Evolutionary conservation across 176 grass and related monocot genomes (phyloP).

Genomic region (Leersia perrieri): DNA sequence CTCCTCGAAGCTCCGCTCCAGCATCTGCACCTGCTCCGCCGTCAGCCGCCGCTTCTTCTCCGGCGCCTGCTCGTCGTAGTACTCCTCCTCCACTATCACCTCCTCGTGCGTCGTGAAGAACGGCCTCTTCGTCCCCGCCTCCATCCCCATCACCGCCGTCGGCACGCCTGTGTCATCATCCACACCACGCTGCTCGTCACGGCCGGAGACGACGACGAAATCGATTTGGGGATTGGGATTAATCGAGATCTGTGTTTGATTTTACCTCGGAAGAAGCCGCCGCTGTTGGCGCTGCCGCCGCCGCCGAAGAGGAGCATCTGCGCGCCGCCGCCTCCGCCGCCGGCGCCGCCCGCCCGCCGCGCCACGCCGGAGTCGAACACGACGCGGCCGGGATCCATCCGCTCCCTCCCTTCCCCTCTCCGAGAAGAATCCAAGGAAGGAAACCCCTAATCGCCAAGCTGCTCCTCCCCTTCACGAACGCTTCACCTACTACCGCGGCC

Average conservation of each 20-base stretch:
- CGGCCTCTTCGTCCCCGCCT: constrained; percentile 45
- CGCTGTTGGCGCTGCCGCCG: constrained; percentile 39
- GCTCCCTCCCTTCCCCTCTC: constrained; percentile 7
- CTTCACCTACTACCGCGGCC: constrained; percentile 27
- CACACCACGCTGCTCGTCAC: background rate
- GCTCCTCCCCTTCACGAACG: background rate
- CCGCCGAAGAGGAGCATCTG: constrained; percentile 81
- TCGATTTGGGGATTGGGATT: background rate
- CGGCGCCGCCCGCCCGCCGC: background rate
- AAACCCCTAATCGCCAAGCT: constrained; percentile 37
- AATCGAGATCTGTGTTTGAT: constrained; percentile 9
- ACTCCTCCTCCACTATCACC: constrained; percentile 79
- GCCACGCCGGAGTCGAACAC: constrained; percentile 52
- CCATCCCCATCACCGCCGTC: constrained; percentile 44
- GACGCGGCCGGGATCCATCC: constrained; percentile 59
- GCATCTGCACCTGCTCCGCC: constrained; percentile 65
- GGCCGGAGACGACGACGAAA: background rate
- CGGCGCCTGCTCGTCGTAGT: constrained; percentile 88
- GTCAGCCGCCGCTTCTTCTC: constrained; percentile 94
- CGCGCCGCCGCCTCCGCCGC: constrained; percentile 5
- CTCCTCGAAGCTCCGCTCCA: constrained; percentile 77
- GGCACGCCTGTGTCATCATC: constrained; percentile 52
- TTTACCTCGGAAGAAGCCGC: constrained; percentile 60
- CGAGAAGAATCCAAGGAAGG: constrained; percentile 38
- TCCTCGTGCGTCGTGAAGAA: constrained; percentile 89